Evolutionary conservation across 2,329 filamentous ascomycete genomes (phyloP).

Genomic region (Trichoderma sp.): DNA sequence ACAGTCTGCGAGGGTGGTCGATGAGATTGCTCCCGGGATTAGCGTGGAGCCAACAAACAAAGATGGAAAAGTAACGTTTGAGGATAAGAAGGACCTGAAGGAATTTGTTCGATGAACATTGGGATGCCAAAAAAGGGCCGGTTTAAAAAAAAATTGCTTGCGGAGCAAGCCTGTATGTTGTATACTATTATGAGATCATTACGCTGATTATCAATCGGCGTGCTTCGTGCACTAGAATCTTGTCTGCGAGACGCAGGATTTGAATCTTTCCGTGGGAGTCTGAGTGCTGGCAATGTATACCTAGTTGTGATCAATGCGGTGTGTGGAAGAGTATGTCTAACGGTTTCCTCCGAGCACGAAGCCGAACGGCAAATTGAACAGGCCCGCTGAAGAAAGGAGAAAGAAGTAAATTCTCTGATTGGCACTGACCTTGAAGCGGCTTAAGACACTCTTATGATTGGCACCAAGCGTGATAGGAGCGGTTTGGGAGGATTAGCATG

Average conservation of each 20-base stretch:
- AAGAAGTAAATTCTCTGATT: not conserved
- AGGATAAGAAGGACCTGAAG: conserved; percentile 57
- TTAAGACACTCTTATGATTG: not conserved
- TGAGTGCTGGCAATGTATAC: not conserved
- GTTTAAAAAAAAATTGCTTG: not conserved
- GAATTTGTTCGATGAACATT: conserved; percentile 47
- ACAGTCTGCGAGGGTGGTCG: conserved; percentile 17
- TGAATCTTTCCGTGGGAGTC: not conserved
- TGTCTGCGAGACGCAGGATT: not conserved
- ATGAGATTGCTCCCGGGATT: conserved; percentile 42
- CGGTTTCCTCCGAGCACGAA: not conserved
- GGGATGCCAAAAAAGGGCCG: not conserved
- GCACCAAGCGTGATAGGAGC: not conserved
- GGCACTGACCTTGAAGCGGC: not conserved
- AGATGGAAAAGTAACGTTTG: conserved; percentile 65
- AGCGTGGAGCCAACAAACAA: conserved; percentile 55
- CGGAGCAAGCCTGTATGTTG: conserved; percentile 12
- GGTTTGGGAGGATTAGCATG: not conserved
- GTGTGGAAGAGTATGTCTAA: not conserved
- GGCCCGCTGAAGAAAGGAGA: not conserved
- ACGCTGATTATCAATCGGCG: not conserved
- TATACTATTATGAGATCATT: not conserved
- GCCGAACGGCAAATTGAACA: not conserved
- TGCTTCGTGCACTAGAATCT: not conserved
- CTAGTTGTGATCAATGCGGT: not conserved